Evolutionary conservation across 176 grass and related monocot genomes (phyloP).

Genomic region (Ampelocalamus luodianensis): DNA sequence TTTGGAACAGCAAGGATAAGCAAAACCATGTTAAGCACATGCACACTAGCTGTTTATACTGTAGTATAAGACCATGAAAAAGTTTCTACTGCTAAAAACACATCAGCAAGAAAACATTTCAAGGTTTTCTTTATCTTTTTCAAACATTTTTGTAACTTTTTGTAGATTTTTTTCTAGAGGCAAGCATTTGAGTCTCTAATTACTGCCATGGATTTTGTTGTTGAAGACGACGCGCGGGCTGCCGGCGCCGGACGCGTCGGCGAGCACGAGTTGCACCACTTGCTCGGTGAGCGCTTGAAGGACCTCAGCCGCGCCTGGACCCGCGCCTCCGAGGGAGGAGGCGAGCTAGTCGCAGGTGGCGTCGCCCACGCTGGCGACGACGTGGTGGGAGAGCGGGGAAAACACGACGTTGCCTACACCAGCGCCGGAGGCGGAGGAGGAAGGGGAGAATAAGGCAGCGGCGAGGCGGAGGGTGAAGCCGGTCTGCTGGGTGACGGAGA

Average conservation of each 20-base stretch:
- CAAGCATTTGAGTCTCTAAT: too few relatives aligned
- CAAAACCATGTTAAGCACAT: too few relatives aligned
- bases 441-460: constrained; percentile 41
- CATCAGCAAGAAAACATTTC: too few relatives aligned
- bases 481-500: constrained; percentile 69
- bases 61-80: too few relatives aligned
- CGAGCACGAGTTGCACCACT: constrained; percentile 73
- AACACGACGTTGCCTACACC: constrained; percentile 57
- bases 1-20: too few relatives aligned
- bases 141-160: too few relatives aligned
- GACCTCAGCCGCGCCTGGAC: neutral
- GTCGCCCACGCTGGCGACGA: constrained; percentile 62
- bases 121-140: too few relatives aligned
- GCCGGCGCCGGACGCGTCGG: constrained; percentile 64
- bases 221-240: constrained; percentile 68
- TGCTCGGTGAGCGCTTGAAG: constrained; percentile 64
- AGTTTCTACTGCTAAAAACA: too few relatives aligned
- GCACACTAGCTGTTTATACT: too few relatives aligned
- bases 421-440: neutral
- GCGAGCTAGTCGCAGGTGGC: constrained; percentile 66
- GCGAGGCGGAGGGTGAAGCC: constrained; percentile 68
- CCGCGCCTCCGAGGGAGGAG: constrained; percentile 40
- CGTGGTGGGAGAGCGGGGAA: constrained; percentile 81
- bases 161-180: too few relatives aligned
- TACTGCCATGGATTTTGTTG: neutral